Conservation (phyloP, 2,329 filamentous ascomycete species). For the Apiospora rasikravindrae region DNA sequence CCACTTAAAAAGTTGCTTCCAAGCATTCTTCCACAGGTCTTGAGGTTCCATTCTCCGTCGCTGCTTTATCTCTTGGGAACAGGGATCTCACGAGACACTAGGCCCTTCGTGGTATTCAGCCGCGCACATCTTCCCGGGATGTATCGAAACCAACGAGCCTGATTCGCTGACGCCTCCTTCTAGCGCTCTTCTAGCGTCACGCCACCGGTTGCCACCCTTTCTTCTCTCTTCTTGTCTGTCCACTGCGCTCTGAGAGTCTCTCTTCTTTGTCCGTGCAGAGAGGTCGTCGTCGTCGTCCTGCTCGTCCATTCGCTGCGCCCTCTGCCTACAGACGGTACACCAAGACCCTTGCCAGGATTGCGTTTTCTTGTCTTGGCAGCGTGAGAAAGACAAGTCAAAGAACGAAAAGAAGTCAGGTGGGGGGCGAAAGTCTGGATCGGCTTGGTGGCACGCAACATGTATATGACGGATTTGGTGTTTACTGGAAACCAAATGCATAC, state of each 20-base stretch:
- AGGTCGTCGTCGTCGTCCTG: conserved; percentile 4
- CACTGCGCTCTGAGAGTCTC: conserved; percentile 18
- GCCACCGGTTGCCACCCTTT: conserved; percentile 28
- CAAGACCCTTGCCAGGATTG: conserved; percentile 8
- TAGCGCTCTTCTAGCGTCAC: conserved; percentile 45
- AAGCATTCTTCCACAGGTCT: conserved; percentile 19
- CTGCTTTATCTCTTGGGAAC: conserved; percentile 22
- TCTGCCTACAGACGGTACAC: background rate
- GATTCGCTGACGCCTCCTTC: conserved; percentile 35
- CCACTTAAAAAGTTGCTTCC: background rate
- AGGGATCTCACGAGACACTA: background rate
- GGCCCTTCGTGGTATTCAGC: conserved; percentile 6
- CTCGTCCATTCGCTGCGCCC: background rate
- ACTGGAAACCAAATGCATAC: background rate
- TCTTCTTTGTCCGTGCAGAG: conserved; percentile 20
- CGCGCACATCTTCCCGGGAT: conserved; percentile 22
- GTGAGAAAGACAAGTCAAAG: background rate
- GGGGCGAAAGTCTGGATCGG: conserved; percentile 1
- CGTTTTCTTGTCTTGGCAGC: background rate
- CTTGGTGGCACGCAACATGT: background rate
- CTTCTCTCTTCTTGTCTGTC: conserved; percentile 9
- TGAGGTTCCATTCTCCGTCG: conserved; percentile 19
- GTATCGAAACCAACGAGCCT: conserved; percentile 32
- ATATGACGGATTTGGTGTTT: background rate
- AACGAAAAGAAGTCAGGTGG: background rate